These are phyloP conservation scores for Rhododendron vialii DNA, from an alignment of 148 eudicot genomes.

Conservation along the genomic window DNA sequence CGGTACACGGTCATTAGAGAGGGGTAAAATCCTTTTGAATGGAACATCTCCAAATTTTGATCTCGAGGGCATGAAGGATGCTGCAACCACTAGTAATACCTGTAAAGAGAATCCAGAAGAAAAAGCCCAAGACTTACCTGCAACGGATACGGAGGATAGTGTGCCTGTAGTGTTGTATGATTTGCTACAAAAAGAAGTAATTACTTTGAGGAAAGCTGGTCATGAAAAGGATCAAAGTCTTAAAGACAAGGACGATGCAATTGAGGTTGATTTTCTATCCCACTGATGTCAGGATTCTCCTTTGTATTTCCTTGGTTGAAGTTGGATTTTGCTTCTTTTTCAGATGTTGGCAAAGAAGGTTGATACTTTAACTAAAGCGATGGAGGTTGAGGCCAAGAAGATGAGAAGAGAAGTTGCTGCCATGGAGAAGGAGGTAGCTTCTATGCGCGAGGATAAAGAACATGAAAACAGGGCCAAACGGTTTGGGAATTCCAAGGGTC, in stretches of 20 bases:
- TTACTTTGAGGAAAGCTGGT: constrained; percentile 83
- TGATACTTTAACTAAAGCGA: constrained; percentile 93
- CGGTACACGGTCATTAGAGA: constrained; percentile 72
- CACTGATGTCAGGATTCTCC: neutral
- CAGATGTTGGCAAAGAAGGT: constrained; percentile 97
- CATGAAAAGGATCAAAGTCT: constrained; percentile 96
- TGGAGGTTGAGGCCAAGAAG: constrained; percentile 99
- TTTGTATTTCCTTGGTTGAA: neutral
- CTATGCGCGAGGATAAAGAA: constrained; percentile 92
- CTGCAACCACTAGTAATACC: constrained; percentile 39
- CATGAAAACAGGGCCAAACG: constrained; percentile 83
- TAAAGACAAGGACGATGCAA: constrained; percentile 97
- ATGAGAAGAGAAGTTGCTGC: constrained; percentile 99
- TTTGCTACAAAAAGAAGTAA: constrained; percentile 88
- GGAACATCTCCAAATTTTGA: constrained; percentile 54
- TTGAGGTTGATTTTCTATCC: constrained; percentile 50
- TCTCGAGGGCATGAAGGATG: constrained; percentile 51
- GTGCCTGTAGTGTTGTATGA: constrained; percentile 83
- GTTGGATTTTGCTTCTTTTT: constrained; percentile 12
- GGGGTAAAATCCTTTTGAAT: constrained; percentile 65
- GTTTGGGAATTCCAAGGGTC: constrained; percentile 63
- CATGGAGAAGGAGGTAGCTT: constrained; percentile 99
- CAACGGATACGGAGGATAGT: constrained; percentile 61
- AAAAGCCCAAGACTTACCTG: constrained; percentile 51
- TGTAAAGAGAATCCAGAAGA: constrained; percentile 60